These are phyloP conservation scores for Elsinoe ampelina DNA, from an alignment of 2,329 filamentous ascomycete genomes.

Conservation along the genomic window DNA sequence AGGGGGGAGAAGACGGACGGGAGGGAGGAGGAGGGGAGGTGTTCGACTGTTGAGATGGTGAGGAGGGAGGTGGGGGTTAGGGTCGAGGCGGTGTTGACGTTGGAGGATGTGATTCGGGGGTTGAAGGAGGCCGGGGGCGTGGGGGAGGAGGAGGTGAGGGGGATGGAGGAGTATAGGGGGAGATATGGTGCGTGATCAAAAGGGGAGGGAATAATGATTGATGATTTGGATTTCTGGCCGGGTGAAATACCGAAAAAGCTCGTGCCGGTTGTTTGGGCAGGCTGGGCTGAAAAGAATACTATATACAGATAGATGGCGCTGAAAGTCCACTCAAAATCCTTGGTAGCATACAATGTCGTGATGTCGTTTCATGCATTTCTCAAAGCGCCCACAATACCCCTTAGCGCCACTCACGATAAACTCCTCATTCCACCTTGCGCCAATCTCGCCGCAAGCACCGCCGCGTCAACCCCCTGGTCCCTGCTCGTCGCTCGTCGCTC, in stretches of 20 bases:
- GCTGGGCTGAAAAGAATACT: background rate
- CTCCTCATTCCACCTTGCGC: background rate
- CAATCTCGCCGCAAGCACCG: background rate
- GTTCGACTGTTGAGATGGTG: slow-evolving; percentile 78
- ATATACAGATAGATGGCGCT: background rate
- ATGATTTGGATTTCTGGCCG: too few relatives aligned
- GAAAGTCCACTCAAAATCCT: background rate
- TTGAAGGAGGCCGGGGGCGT: slow-evolving; percentile 32
- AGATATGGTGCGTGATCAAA: slow-evolving; percentile 28
- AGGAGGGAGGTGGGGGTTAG: slow-evolving; percentile 75
- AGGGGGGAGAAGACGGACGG: slow-evolving; percentile 48
- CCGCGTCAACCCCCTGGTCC: background rate
- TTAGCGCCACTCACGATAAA: background rate
- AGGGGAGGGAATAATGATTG: slow-evolving; percentile 2
- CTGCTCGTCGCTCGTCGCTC: background rate
- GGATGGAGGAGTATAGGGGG: slow-evolving; percentile 62
- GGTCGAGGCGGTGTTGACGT: slow-evolving; percentile 70
- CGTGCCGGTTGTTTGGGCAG: too few relatives aligned
- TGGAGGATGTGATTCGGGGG: slow-evolving; percentile 62
- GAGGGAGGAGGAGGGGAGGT: slow-evolving; percentile 44
- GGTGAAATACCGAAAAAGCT: background rate
- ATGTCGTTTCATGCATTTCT: background rate
- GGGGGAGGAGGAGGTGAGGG: slow-evolving; percentile 38
- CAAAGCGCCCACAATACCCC: too few relatives aligned
- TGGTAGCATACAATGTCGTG: background rate